Percentiles rank a stretch among this genome's conserved stretches.
phyloP scores from a whole-genome alignment of 2,329 filamentous ascomycete species.

The Colletotrichum tropicicola region DNA sequence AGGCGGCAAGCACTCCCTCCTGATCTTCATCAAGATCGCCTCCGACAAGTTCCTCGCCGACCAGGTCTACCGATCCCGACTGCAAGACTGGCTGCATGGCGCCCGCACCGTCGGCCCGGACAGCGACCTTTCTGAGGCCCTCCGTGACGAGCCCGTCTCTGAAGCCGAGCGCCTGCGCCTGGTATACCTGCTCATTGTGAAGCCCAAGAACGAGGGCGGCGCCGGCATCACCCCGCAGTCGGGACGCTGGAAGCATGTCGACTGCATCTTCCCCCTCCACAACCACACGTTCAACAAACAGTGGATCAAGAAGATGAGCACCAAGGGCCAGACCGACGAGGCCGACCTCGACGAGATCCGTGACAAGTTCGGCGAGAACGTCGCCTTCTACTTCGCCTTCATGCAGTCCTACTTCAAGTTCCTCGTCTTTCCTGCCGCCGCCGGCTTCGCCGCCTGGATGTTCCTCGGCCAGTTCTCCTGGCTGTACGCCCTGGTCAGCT shows the following conservation, averaged over 20 bases:
- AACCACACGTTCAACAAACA: constrained; percentile 78
- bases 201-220: constrained; percentile 77
- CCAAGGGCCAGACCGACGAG: constrained; percentile 73
- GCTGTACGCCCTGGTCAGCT: constrained; percentile 80
- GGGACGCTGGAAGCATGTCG: constrained; percentile 77
- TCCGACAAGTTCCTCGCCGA: constrained; percentile 78
- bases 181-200: constrained; percentile 86
- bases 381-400: constrained; percentile 97
- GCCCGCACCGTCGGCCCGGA: constrained; percentile 81
- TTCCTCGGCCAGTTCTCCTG: constrained; percentile 87
- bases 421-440: constrained; percentile 80
- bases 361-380: constrained; percentile 80
- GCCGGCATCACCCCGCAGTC: constrained; percentile 77
- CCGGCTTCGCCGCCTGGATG: constrained; percentile 81
- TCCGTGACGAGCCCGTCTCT: constrained; percentile 79
- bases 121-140: constrained; percentile 73
- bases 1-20: constrained; percentile 77
- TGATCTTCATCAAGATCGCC: constrained; percentile 85
- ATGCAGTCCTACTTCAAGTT: constrained; percentile 91
- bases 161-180: constrained; percentile 90
- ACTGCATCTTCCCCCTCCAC: constrained; percentile 81
- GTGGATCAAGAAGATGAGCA: constrained; percentile 80
- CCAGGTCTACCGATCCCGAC: constrained; percentile 85
- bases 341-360: constrained; percentile 78
- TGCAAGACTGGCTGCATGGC: constrained; percentile 94